A percentile compares a stretch with the other conserved stretches of the same genome.
Conservation (phyloP, 2,329 filamentous ascomycete genomes). For the Onygena corvina region DNA sequence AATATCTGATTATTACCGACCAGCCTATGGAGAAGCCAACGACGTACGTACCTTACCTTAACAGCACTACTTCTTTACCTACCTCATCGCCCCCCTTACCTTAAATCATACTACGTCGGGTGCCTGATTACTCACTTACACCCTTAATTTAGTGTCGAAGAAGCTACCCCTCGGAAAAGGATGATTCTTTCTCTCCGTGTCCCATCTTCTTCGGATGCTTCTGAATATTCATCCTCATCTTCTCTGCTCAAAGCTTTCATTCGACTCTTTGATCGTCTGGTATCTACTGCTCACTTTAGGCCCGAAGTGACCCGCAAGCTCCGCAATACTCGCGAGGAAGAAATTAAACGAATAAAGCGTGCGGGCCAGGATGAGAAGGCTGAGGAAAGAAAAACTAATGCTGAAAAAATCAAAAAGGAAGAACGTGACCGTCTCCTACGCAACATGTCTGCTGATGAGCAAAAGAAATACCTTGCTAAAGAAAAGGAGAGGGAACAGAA, state of each 20-base stretch:
- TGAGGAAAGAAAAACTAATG: slow-evolving; percentile 43
- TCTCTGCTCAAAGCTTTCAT: slow-evolving; percentile 73
- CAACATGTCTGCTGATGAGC: slow-evolving; percentile 64
- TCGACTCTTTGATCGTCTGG: slow-evolving; percentile 72
- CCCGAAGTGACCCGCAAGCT: slow-evolving; percentile 82
- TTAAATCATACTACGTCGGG: not conserved
- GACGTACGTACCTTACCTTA: slow-evolving; percentile 54
- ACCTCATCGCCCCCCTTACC: not conserved
- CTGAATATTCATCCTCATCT: slow-evolving; percentile 53
- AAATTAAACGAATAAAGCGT: slow-evolving; percentile 67
- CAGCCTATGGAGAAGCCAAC: slow-evolving; percentile 77
- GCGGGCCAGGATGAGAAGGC: slow-evolving; percentile 59
- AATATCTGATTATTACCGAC: slow-evolving; percentile 81
- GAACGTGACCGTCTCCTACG: slow-evolving; percentile 78
- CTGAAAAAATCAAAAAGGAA: slow-evolving; percentile 62
- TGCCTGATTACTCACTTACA: slow-evolving; percentile 4
- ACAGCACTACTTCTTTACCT: not conserved
- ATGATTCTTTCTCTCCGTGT: slow-evolving; percentile 63
- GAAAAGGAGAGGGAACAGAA: slow-evolving; percentile 62
- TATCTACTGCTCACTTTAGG: slow-evolving; percentile 67
- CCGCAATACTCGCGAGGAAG: slow-evolving; percentile 64
- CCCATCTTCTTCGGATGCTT: slow-evolving; percentile 57
- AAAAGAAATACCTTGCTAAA: slow-evolving; percentile 74
- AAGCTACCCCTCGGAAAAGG: slow-evolving; percentile 75
- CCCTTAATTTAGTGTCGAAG: slow-evolving; percentile 59